Evolutionary conservation across 331 rosid species (phyloP), one percentile per base, ranked within the genome.

Genomic region (Quercus tomentella): DNA sequence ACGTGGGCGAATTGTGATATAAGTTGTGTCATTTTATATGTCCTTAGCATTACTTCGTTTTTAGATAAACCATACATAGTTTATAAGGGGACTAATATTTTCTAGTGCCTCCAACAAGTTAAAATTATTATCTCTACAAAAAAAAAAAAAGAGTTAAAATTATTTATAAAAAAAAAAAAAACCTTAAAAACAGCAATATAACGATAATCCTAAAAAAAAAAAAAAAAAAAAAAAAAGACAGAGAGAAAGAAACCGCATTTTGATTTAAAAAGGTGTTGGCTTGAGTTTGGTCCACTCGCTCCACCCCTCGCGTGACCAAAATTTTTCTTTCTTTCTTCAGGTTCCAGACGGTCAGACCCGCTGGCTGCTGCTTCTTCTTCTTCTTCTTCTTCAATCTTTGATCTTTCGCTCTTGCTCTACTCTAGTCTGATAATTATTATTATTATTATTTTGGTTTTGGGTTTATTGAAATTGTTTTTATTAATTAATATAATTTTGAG

Each of bases 1-100:
- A 2, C 0, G 3, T 7, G 0, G 0, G 0, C 2, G 0, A 35
- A 7, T 35, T 35, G 0, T 35, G 0, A 6, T 0, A 35, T 0
- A 35, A 35, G 0, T 35, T 35, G 0, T 35, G 2, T 0, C 0
- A 35, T 35, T 35, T 35, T 35, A 6, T 35, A 0, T 35, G 0
- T 5, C 1, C 1, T 1, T 31, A 31, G 1, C 6, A 4, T 31
- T 35, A 41, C 1, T 41, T 11, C 0, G 11, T 41, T 8, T 9
- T 41, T 9, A 41, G 12, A 8, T 0, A 9, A 41, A 41, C 12
- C 8, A 41, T 8, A 41, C 3, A 41, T 41, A 41, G 45, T 8
- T 8, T 8, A 8, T 41, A 41, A 41, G 1, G 0, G 0, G 2
- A 41, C 11, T 37, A 7, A 2, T 37, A 37, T 37, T 7, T 37